These are phyloP conservation scores for Flaveria trinervia DNA, from an alignment of 129 eudicot genomes.

Conservation along the genomic window DNA sequence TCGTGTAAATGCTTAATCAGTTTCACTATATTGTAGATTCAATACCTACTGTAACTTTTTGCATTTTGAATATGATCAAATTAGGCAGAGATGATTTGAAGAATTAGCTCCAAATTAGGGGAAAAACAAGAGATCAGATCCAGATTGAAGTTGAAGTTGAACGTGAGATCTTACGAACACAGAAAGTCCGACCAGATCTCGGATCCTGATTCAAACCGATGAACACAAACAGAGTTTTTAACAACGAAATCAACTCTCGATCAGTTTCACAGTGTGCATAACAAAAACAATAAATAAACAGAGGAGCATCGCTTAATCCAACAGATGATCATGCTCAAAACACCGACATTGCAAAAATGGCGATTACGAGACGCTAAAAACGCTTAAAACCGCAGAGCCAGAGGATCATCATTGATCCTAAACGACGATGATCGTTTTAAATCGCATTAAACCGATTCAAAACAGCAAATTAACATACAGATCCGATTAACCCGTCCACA, in stretches of 20 bases:
- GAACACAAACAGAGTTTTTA: no score
- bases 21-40: not conserved
- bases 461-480: not conserved
- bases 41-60: not conserved
- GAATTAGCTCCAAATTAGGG: not conserved
- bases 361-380: not conserved
- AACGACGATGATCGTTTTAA: not conserved
- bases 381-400: not conserved
- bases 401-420: not conserved
- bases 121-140: not conserved
- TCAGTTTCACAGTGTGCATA: not conserved
- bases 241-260: no score
- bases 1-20: not conserved
- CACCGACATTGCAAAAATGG: constrained; percentile 19
- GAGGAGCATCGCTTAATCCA: constrained; percentile 16
- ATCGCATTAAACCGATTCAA: not conserved
- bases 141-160: not conserved
- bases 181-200: not conserved
- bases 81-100: not conserved
- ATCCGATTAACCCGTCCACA: constrained; percentile 15
- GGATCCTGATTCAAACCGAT: constrained; percentile 9
- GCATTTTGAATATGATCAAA: not conserved
- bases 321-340: not conserved
- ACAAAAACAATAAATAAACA: not conserved
- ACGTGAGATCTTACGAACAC: no score